These are phyloP conservation scores for Leishmania braziliensis DNA, from an alignment of 208 protist genomes.

Conservation along the genomic window DNA sequence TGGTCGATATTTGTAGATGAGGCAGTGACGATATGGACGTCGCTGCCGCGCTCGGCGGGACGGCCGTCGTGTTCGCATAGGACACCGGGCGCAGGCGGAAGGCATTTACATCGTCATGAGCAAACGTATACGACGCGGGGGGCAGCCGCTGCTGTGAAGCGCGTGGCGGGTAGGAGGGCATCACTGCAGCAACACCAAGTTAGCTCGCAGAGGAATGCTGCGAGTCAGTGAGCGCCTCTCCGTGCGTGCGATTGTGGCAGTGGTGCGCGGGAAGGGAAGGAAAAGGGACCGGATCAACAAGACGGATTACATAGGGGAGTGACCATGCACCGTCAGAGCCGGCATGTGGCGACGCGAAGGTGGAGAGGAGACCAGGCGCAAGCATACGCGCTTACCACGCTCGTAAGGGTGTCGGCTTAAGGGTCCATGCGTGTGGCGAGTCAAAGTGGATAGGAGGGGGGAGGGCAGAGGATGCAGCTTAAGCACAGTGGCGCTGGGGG, in stretches of 20 bases:
- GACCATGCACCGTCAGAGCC: background rate
- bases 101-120: conserved; percentile 13
- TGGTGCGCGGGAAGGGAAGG: background rate
- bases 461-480: background rate
- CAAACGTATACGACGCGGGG: background rate
- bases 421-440: background rate
- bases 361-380: background rate
- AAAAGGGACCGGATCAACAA: background rate
- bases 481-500: background rate
- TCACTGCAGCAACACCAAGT: background rate
- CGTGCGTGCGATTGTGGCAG: background rate
- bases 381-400: background rate
- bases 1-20: background rate
- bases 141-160: background rate
- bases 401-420: background rate
- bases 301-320: background rate
- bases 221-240: background rate
- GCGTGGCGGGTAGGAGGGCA: conserved; percentile 2
- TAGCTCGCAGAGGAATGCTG: background rate
- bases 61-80: background rate
- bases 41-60: background rate
- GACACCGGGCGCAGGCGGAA: conserved; percentile 14
- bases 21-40: background rate
- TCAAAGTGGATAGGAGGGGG: background rate
- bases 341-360: background rate